Evolutionary conservation across 306 rosid genomes (phyloP), one percentile per base, ranked within the genome.

Genomic region (Quercus mongolica): DNA sequence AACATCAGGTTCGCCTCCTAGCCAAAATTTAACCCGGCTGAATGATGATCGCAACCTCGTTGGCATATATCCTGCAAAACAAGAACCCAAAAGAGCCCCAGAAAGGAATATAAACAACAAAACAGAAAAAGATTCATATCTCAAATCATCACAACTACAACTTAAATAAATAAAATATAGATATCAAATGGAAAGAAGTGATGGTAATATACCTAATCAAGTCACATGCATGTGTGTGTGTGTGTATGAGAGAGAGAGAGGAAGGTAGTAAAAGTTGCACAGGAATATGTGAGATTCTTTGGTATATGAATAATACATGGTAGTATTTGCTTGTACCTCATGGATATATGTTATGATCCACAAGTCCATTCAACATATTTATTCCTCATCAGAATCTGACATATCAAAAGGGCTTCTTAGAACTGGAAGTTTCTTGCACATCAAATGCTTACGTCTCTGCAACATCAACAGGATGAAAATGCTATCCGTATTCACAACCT

Each of bases 401-500:
- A 49, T 21, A 56, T 90, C 91, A 64, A 81, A 69, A 77, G 85
- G 73, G 46, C 20, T 86, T 77, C 74, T 80, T 25, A 49, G 44
- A 71, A 80, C 87, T n/a, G 92, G 87, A 79, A 95, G 90, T 74
- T 84, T 80, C 87, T 92, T 95, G 86, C 88, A 75, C 99, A 95
- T 90, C 87, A 95, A 88, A 90, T 95, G 90, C 78, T 95, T 95
- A 64, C 98, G 98, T 80, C 96, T 89, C 89, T 93, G 99, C 89
- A 95, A 84, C 83, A 78, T 87, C 81, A 92, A 82, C 72, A 90
- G 83, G 85, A 88, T 87, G 63, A 92, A 82, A 73, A 95, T 59
- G 85, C 77, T 90, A 85, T 95, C 96, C 10, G 99, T 95, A 79
- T 83, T 86, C 28, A 91, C 86, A 76, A 91, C 21, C 76, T 78